These are phyloP conservation scores for Capsicum chinense DNA, from an alignment of 257 asterid genomes.

Conservation along the genomic window DNA sequence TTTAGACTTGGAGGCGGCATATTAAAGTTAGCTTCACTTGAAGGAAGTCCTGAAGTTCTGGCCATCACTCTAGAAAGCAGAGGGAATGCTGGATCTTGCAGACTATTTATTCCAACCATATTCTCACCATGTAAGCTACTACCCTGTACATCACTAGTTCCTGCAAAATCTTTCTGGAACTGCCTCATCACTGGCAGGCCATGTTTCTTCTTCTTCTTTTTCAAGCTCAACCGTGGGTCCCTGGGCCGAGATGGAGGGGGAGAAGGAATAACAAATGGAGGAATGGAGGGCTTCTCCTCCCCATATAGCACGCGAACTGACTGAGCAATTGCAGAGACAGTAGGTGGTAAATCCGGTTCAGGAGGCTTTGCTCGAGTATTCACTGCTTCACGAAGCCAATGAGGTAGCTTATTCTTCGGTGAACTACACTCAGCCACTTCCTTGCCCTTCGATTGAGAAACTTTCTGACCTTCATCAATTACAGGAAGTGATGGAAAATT, in stretches of 20 bases:
- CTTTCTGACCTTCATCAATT: constrained; percentile 38
- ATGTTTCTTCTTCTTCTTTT: constrained; percentile 53
- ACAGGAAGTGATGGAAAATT: constrained; percentile 38
- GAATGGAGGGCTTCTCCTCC: constrained; percentile 58
- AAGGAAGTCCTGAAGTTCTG: constrained; percentile 35
- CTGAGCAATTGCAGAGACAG: constrained; percentile 78
- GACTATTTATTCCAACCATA: constrained; percentile 46
- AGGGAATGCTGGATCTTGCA: constrained; percentile 36
- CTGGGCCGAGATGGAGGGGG: constrained; percentile 77
- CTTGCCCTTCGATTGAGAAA: constrained; percentile 57
- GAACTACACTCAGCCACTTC: constrained; percentile 53
- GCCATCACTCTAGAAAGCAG: constrained; percentile 39
- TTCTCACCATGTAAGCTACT: constrained; percentile 44
- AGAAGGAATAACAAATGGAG: constrained; percentile 80
- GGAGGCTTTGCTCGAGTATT: constrained; percentile 54
- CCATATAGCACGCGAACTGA: constrained; percentile 88
- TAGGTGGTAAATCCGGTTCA: constrained; percentile 62
- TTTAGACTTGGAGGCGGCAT: constrained; percentile 30
- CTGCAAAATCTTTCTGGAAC: constrained; percentile 36
- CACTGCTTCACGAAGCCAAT: constrained; percentile 97
- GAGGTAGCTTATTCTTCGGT: constrained; percentile 69
- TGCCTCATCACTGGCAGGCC: constrained; percentile 37
- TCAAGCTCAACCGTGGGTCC: constrained; percentile 66
- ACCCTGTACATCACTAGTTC: constrained; percentile 30
- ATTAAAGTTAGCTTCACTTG: constrained; percentile 36